Evolutionary conservation across 106 monocot species (phyloP).

Genomic region (Platanthera zijinensis): DNA sequence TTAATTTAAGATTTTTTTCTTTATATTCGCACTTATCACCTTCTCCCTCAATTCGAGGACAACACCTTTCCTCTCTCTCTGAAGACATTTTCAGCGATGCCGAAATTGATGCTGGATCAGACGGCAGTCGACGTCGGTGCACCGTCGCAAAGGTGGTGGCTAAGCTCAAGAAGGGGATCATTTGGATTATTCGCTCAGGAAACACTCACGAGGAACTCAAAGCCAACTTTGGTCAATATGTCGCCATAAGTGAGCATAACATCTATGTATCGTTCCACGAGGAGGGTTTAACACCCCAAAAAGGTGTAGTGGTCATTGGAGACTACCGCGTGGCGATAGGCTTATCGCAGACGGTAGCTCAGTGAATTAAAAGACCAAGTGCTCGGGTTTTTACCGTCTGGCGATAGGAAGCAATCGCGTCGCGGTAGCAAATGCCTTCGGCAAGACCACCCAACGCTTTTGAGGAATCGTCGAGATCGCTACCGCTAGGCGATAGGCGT

Average conservation of each 20-base stretch:
- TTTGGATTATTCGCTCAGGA: conserved; percentile 55
- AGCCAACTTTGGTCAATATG: conserved; percentile 83
- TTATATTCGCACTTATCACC: conserved; percentile 11
- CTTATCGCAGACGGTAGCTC: too few species aligned
- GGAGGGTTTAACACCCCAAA: too few species aligned
- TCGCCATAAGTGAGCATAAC: conserved; percentile 71
- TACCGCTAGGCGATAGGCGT: too few species aligned
- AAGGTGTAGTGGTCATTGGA: too few species aligned
- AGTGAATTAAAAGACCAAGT: too few species aligned
- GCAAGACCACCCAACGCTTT: too few species aligned
- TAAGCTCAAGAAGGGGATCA: conserved; percentile 77
- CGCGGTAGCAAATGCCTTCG: too few species aligned
- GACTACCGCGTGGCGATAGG: too few species aligned
- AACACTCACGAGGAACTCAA: conserved; percentile 41
- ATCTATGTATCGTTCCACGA: conserved; percentile 78
- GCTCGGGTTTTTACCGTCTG: too few species aligned
- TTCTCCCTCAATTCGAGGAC: conserved; percentile 34
- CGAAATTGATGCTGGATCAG: conserved; percentile 7
- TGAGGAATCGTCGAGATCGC: too few species aligned
- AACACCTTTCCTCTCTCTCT: conserved; percentile 12
- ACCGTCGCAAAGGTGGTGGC: conserved; percentile 64
- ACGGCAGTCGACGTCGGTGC: conserved; percentile 15
- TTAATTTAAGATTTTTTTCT: too few species aligned
- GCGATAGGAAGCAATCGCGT: too few species aligned
- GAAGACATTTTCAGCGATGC: conserved; percentile 17